Conservation (phyloP, 257 asterid genomes). For the Solanum gracilifrons region DNA sequence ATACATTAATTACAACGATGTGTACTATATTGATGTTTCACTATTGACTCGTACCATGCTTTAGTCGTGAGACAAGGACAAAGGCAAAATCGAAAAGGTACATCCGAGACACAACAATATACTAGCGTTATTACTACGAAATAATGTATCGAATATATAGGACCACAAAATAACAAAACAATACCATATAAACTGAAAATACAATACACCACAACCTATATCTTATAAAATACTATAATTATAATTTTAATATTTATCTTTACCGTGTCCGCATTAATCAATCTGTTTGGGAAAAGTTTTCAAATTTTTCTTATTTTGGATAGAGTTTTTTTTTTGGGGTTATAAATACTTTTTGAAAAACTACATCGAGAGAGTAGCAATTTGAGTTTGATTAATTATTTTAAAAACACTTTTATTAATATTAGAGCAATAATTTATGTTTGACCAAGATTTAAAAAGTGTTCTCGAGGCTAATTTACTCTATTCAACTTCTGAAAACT, state of each 20-base stretch:
- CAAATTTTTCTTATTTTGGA: background rate
- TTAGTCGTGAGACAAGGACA: background rate
- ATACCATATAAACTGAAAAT: too few relatives aligned
- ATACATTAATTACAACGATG: background rate
- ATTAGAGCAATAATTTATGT: background rate
- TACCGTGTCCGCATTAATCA: too few relatives aligned
- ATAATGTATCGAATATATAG: background rate
- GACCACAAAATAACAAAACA: background rate
- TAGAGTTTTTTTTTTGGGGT: background rate
- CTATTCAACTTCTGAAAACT: too few relatives aligned
- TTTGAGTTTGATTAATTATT: too few relatives aligned
- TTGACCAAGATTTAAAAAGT: background rate
- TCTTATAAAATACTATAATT: too few relatives aligned
- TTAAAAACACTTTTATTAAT: too few relatives aligned
- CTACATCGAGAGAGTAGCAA: background rate
- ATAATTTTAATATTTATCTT: background rate
- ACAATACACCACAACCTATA: background rate
- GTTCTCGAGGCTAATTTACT: background rate
- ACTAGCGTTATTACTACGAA: too few relatives aligned
- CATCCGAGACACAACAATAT: background rate
- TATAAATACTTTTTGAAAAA: too few relatives aligned
- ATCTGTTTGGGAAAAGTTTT: background rate
- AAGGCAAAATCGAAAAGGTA: background rate
- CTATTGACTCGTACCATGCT: background rate
- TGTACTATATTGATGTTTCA: background rate